Conservation (phyloP, 2,329 filamentous ascomycete genomes). For the Ophiostoma ips region DNA sequence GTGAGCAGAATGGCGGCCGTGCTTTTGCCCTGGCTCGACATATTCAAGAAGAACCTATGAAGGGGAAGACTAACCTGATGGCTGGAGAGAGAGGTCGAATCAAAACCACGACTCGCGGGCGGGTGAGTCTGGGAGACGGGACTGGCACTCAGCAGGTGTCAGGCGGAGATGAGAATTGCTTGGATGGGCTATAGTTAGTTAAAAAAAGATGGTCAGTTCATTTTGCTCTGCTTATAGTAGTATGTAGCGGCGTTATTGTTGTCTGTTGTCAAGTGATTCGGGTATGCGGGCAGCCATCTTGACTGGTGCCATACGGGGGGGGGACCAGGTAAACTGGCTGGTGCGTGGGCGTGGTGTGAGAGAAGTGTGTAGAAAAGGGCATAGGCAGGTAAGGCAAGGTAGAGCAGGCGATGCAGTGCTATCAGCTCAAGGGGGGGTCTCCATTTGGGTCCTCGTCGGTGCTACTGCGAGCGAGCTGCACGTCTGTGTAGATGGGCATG, state of each 20-base stretch:
- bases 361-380: background rate
- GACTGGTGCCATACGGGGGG: slow-evolving; percentile 7
- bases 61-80: slow-evolving; percentile 5
- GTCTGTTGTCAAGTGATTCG: background rate
- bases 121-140: background rate
- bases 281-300: slow-evolving; percentile 6
- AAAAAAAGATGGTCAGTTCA: slow-evolving; percentile 5
- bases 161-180: slow-evolving; percentile 3
- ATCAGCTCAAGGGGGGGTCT: no score
- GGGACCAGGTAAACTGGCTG: background rate
- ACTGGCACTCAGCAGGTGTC: background rate
- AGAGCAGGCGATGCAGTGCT: no score
- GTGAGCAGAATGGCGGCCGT: no score
- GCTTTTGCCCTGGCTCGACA: no score
- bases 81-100: background rate
- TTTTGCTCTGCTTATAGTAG: background rate
- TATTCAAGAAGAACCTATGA: no score
- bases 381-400: slow-evolving; percentile 3
- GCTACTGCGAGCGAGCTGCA: no score
- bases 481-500: no score
- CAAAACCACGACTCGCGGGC: background rate
- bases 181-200: background rate
- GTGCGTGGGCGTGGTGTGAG: background rate
- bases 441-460: no score
- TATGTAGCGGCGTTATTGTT: background rate